Evolutionary conservation across 805 yeast species (phyloP).

Genomic region (Lachancea cidri): DNA sequence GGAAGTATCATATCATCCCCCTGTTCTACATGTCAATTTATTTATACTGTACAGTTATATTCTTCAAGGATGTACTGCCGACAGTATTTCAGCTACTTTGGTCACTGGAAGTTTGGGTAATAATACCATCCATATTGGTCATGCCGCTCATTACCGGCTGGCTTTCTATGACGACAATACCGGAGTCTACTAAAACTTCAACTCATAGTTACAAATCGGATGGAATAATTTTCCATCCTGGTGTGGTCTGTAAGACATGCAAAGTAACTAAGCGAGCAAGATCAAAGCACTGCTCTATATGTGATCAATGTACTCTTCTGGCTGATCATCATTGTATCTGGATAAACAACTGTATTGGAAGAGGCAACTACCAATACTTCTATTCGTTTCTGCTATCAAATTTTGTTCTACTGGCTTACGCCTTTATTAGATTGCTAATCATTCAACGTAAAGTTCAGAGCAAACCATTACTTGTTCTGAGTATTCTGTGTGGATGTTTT

Average conservation of each 20-base stretch:
- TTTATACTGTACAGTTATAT: conserved; percentile 16
- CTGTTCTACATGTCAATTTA: conserved; percentile 24
- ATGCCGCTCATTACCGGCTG: conserved; percentile 18
- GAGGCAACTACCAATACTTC: conserved; percentile 58
- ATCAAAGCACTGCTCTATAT: conserved; percentile 68
- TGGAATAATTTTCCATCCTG: conserved; percentile 47
- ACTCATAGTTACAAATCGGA: conserved; percentile 34
- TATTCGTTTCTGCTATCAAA: conserved; percentile 50
- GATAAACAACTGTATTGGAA: conserved; percentile 73
- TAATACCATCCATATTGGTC: conserved; percentile 21
- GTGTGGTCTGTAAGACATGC: conserved; percentile 53
- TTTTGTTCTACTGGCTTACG: conserved; percentile 40
- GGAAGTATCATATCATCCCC: conserved; percentile 30
- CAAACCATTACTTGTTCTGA: conserved; percentile 33
- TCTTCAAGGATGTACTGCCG: conserved; percentile 14
- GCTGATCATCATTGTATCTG: conserved; percentile 76
- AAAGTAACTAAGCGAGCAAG: conserved; percentile 61
- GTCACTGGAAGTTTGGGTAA: conserved; percentile 15
- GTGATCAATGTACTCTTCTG: conserved; percentile 55
- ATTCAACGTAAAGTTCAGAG: conserved; percentile 12
- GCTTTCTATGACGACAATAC: conserved; percentile 19
- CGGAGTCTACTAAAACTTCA: conserved; percentile 10
- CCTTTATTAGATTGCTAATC: conserved; percentile 27
- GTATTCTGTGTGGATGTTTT: conserved; percentile 41
- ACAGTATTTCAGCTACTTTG: conserved; percentile 10